phyloP scores from a whole-genome alignment of 1,139 yeast genomes.

The Sugiyamaella sp. region DNA sequence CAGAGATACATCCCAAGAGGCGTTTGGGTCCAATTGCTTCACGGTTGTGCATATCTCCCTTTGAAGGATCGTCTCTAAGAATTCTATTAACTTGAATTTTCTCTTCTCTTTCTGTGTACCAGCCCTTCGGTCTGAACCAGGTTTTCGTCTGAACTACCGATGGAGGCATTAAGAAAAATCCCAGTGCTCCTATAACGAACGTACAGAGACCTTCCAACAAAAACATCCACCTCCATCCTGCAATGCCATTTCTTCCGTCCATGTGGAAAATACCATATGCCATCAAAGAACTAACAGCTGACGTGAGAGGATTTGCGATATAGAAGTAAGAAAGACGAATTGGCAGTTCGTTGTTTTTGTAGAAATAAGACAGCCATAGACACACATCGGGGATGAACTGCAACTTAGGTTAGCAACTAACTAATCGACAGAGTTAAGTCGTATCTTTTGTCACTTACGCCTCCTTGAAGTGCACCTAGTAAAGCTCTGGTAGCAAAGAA shows the following conservation, averaged over 20 bases:
- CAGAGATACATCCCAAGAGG: constrained; percentile 49
- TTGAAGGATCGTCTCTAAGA: constrained; percentile 67
- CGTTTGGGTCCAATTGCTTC: constrained; percentile 51
- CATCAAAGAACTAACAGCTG: constrained; percentile 43
- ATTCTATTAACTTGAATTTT: constrained; percentile 66
- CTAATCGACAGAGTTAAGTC: too few relatives aligned
- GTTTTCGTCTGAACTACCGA: constrained; percentile 58
- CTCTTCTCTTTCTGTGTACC: constrained; percentile 66
- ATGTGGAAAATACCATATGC: constrained; percentile 52
- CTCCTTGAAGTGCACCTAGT: constrained; percentile 55
- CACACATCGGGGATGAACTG: constrained; percentile 58
- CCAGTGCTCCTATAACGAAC: constrained; percentile 53
- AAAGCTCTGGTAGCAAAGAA: constrained; percentile 51
- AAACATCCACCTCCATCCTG: constrained; percentile 70
- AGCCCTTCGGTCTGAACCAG: constrained; percentile 54
- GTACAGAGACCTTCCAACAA: constrained; percentile 65
- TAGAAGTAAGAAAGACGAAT: constrained; percentile 53
- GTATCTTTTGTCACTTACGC: constrained; percentile 39
- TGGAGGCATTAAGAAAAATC: constrained; percentile 56
- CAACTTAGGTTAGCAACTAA: constrained; percentile 44
- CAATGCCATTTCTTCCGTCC: constrained; percentile 44
- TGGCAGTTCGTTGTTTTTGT: constrained; percentile 51
- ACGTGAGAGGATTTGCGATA: constrained; percentile 41
- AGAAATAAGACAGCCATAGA: constrained; percentile 56
- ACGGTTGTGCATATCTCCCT: constrained; percentile 70